phyloP scores from a whole-genome alignment of 2,329 filamentous ascomycete genomes.

The Clonostachys byssicola region DNA sequence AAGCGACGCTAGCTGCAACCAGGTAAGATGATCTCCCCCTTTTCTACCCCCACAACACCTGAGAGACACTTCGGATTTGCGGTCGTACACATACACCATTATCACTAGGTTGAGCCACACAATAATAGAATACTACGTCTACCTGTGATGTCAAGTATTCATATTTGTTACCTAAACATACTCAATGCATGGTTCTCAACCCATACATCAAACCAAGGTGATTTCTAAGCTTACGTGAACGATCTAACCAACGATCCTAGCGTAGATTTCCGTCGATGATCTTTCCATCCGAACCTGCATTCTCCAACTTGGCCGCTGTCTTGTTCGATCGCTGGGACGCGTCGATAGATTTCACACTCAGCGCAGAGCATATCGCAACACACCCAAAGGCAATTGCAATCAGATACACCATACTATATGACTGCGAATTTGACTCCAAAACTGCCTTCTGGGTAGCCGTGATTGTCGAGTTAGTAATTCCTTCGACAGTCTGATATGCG shows the following conservation, averaged over 20 bases:
- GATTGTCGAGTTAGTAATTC: conserved; percentile 15
- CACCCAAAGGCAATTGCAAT: conserved; percentile 25
- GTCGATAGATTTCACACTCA: conserved; percentile 19
- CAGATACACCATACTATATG: conserved; percentile 24
- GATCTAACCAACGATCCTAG: background rate
- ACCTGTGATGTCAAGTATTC: too few species aligned
- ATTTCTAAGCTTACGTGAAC: too few species aligned
- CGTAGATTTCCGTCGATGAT: background rate
- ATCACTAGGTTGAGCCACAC: too few species aligned
- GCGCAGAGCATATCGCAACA: conserved; percentile 18
- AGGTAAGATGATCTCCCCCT: too few species aligned
- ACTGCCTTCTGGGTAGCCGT: conserved; percentile 21
- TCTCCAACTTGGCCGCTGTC: conserved; percentile 14
- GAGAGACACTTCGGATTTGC: too few species aligned
- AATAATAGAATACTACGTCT: too few species aligned
- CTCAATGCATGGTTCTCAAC: too few species aligned
- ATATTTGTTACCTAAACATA: too few species aligned
- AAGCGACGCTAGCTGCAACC: too few species aligned
- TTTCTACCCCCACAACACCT: too few species aligned
- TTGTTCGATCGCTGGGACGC: conserved; percentile 18
- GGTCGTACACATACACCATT: too few species aligned
- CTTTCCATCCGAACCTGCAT: conserved; percentile 16
- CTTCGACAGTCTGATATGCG: conserved; percentile 19
- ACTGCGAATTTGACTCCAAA: conserved; percentile 17
- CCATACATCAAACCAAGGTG: too few species aligned